Base-by-base conservation (phyloP, 805 yeast genomes). In the Pichia cabralensis region DNA sequence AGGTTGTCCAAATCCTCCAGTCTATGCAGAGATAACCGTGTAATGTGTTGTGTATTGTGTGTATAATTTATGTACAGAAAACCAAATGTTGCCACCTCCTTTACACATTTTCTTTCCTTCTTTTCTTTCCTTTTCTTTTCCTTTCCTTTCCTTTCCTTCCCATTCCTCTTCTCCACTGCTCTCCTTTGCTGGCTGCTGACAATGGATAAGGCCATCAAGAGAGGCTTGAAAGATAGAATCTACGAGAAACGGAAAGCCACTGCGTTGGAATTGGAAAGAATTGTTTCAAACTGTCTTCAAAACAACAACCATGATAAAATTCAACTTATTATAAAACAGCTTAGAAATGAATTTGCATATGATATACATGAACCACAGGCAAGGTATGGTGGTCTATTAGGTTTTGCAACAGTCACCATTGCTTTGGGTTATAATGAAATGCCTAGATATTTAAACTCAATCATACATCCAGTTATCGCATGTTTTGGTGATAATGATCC, bases 401-500 rank as follows among this genome's bases (percentile, higher is more conserved):
- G 97, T 0, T 62, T 92, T 14, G 98, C 97, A 5, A 95, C 96
- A 10, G 92, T 86, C 4, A 86, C 96, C 0, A 88, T 92, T 36
- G 97, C 97, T 0, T 60, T 92, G 21, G 96, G 97, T 2, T 69
- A 71, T 26, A 74, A 74, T 45, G 89, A 88, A 31, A 84, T 92
- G 23, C 92, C 95, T 0, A 63, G 64, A 37, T 89, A 84, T 49
- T 58, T 92, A 31, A 92, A 84, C 39, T 82, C 76, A 34, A 86
- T 92, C 38, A 74, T 92, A 42, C 92, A 84, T 41, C 96, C 98
- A 0, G 95, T 92, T 11, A 64, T 92, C 47, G 89, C 96, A 0
- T 89, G 96, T 39, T 92, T 92, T 55, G 89, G 94, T 32, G 98
- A 92, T 51, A 95, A 92, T 40, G 96, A 92, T 55, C 89, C 95